Evolutionary conservation across 371 early-diverging fungal species (phyloP), one percentile per base, ranked within the genome.

Genomic region (Haplosporangium sp.): DNA sequence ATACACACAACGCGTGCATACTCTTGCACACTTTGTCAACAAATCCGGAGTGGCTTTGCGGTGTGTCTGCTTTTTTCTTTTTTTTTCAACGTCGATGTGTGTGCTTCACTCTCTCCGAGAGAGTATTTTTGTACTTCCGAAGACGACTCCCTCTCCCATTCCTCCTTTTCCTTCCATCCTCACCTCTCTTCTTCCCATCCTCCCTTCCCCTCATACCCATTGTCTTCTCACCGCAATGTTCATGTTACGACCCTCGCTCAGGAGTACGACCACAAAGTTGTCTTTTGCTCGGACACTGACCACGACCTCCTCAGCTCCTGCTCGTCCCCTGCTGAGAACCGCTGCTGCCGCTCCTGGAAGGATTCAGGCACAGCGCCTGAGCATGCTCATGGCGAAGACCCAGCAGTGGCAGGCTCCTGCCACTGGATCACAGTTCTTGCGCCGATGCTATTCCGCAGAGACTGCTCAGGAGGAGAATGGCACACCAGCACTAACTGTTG

Each of bases 171-270:
- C 14, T 6, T 46, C 23, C 61, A 43, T 48, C 41, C 40, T 47
- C 42, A 29, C 48, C 45, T 29, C 46, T 47, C 29, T 29, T 29
- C 4, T 29, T 29, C 29, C 29, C 29, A 29, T 29, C 4, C 29
- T 57, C 59, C 23, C 52, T 50, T 53, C 8, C 14, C 13, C 20
- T 11, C 57, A 46, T 63, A 50, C 47, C 7, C 59, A 65, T 56
- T 55, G 55, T 40, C 59, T 29, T 56, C 52, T 36, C 48, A 59
- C 59, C 64, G 57, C 50, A 61, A 74, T 74, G 75, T 74, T 74
- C 57, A 59, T 59, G 48, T 7, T 69, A 40, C 64, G 75, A 64
- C 65, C 65, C 46, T 55, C 75, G 42, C 20, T 65, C 48, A 60
- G 65, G 65, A 62, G 40, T 41, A 52, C 64, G 13, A 47, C 61